Base-by-base conservation (phyloP, 1,139 yeast genomes). In the Zygosaccharomyces pseudobailii region DNA sequence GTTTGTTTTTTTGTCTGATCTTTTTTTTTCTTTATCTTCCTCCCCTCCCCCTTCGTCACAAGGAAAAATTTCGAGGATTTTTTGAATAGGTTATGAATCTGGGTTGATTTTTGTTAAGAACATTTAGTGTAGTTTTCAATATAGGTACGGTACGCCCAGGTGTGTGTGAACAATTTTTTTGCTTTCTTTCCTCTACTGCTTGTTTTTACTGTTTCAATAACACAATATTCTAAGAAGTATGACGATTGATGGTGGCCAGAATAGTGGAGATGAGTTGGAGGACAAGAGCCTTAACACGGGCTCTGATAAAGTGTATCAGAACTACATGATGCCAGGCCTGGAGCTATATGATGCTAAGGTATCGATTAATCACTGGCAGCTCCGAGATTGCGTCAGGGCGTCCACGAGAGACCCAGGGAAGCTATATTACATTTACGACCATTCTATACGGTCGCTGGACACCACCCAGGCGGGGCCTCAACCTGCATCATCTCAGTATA, bases 361-460 rank as follows among this genome's bases (percentile, higher is more conserved):
- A 4, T 58, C 68, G 5, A 64, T 61, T 37, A 80, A 82, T 53
- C 97, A 89, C 70, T 89, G 96, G 96, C 97, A 89, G 64, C 71
- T 89, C 36, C 73, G 95, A 42, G 95, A 89, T 61, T 73, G 89
- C 58, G 71, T 88, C 22, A 80, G 84, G 47, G 70, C 72, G 19
- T 69, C 74, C 0, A 65, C 76, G 0, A 46, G 47, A 8, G 58
- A 64, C 24, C 67, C 70, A 20, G 67, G 70, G 42, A 72, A 74
- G 42, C 67, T 80, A 10, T 65, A 75, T 32, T 80, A 78, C 56
- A 80, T 83, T 1, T 69, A 70, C 48, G 76, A 76, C 41, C 72
- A 72, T 48, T 58, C 69, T 22, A 70, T 81, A 24, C 72, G 74
- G 50, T 57, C 69, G 10, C 63, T 81, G 7, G 71, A 76, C 49